Evolutionary conservation across 208 protist species (phyloP).

Genomic region (Crithidia mellificae): DNA sequence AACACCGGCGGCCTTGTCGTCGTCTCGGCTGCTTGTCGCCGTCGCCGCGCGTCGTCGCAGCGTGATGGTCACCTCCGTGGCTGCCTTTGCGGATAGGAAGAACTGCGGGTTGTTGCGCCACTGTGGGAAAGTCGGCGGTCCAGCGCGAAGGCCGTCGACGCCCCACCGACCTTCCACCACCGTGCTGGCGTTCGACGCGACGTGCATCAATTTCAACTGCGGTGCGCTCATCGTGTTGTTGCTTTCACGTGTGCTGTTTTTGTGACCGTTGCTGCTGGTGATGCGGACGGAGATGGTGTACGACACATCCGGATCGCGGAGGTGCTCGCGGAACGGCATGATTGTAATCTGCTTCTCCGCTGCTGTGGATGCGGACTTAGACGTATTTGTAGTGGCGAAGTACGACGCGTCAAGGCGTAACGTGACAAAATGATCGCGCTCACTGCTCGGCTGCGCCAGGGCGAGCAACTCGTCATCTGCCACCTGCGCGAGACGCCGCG

Average conservation of each 20-base stretch:
- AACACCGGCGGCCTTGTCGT: too few species aligned
- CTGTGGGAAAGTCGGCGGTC: conserved; percentile 45
- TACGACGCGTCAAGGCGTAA: conserved; percentile 12
- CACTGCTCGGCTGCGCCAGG: conserved; percentile 19
- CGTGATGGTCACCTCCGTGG: conserved; percentile 63
- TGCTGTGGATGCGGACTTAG: neutral
- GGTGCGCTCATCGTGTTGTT: neutral
- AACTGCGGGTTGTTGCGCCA: conserved; percentile 91
- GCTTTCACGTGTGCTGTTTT: neutral
- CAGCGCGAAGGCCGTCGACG: conserved; percentile 32
- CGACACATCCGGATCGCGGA: conserved; percentile 26
- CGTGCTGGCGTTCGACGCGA: conserved; percentile 40
- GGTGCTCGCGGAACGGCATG: conserved; percentile 47
- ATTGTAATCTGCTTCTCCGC: conserved; percentile 28
- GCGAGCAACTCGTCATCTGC: conserved; percentile 42
- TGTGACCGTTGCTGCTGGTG: conserved; percentile 7
- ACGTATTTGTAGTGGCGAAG: neutral
- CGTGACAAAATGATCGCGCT: conserved; percentile 39
- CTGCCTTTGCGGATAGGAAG: conserved; percentile 73
- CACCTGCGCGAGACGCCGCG: conserved; percentile 40
- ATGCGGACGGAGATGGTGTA: conserved; percentile 46
- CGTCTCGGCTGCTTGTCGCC: too few species aligned
- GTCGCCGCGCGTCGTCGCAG: conserved; percentile 16
- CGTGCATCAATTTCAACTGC: conserved; percentile 33
- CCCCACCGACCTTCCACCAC: conserved; percentile 61